Evolutionary conservation across 306 rosid species (phyloP), one percentile per base, ranked within the genome.

Genomic region (Crotalaria pallida): DNA sequence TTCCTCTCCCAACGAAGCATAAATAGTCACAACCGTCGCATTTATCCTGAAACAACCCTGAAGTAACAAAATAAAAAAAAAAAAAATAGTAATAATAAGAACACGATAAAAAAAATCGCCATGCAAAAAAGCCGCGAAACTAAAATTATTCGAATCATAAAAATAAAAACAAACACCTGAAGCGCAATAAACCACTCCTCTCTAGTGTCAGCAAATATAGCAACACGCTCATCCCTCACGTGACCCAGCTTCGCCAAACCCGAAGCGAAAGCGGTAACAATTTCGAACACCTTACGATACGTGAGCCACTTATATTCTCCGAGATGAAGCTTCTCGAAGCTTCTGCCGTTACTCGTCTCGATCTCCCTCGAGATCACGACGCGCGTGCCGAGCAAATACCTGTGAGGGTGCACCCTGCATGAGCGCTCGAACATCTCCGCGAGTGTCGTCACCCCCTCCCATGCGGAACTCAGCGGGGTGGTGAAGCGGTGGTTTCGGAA

Each of bases 41-140:
- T 89, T 91, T 81, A 96, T 87, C 79, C 99, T 84, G 79, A 91
- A 91, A 76, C 99, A 91, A 61, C 83, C 95, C 99, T 95, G 86
- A 69, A 21, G 24, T 51, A 71, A 67, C 47, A 53, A 53, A 24
- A 48, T 24, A 24, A 3, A 24, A 24, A 3, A 3, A 24, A 27
- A 27, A 29, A 29, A 31, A 31, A 31, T 1, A 31, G n/a, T n/a
- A n/a, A n/a, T n/a, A n/a, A n/a, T n/a, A n/a, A n/a, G n/a, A n/a
- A n/a, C n/a, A n/a, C n/a, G n/a, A n/a, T n/a, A n/a, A n/a, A n/a
- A n/a, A 31, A 5, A 31, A 31, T 31, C 8, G 1, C 36, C 36
- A 31, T 31, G 0, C 10, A 16, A 11, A 64, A 22, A 45, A 77
- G 6, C n/a, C n/a, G 1, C 0, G 18, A 23, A 43, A n/a, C 38